Percentiles rank a stretch among this genome's conserved stretches.
Conservation (phyloP, 768 basidiomycete genomes). For the Boletus rubescentipes region DNA sequence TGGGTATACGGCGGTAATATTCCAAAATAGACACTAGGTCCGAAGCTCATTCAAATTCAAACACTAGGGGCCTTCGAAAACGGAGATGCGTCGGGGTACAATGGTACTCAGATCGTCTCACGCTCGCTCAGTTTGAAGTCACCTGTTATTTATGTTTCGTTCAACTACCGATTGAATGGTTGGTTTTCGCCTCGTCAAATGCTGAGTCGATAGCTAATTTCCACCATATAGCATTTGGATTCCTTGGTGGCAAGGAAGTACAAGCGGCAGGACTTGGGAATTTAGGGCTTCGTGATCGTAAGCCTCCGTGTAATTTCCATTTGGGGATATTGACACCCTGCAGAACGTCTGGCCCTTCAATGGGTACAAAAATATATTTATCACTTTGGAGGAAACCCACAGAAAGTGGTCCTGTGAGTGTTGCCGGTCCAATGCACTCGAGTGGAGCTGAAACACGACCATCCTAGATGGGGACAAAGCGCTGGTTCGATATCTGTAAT, state of each 20-base stretch:
- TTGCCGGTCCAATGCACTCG: neutral
- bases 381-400: neutral
- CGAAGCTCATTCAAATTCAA: neutral
- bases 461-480: neutral
- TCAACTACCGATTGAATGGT: slow-evolving; percentile 18
- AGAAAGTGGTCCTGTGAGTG: slow-evolving; percentile 15
- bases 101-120: slow-evolving; percentile 21
- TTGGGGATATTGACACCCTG: neutral
- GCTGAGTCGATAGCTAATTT: neutral
- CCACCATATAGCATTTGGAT: slow-evolving; percentile 24
- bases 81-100: slow-evolving; percentile 2
- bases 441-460: neutral
- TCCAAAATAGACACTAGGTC: too few species aligned
- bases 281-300: slow-evolving; percentile 34
- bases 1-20: slow-evolving; percentile 1
- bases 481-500: neutral
- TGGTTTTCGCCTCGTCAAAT: neutral
- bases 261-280: neutral
- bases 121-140: slow-evolving; percentile 10
- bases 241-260: slow-evolving; percentile 23
- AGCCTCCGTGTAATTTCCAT: neutral
- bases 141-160: neutral
- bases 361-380: slow-evolving; percentile 1
- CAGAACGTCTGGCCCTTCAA: slow-evolving; percentile 1
- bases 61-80: slow-evolving; percentile 12